Conservation (phyloP, 805 yeast species). For the Wickerhamiella kurtzmanii region DNA sequence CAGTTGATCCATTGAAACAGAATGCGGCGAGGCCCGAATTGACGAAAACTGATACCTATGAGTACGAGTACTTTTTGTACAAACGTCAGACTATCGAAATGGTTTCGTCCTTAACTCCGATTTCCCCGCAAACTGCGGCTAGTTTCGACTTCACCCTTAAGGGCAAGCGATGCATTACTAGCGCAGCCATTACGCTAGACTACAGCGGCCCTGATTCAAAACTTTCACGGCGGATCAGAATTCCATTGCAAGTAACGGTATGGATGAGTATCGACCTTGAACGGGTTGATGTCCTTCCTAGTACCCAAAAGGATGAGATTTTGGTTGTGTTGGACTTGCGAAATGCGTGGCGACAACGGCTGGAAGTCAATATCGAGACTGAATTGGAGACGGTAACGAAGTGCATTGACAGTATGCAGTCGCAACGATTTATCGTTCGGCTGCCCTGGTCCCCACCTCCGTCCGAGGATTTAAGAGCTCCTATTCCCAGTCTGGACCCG, state of each 20-base stretch:
- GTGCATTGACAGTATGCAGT: constrained; percentile 28
- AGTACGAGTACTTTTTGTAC: constrained; percentile 55
- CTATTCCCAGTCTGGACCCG: constrained; percentile 58
- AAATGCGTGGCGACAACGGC: constrained; percentile 58
- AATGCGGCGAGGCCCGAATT: constrained; percentile 34
- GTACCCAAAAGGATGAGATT: constrained; percentile 28
- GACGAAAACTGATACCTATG: constrained; percentile 54
- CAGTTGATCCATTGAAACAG: constrained; percentile 48
- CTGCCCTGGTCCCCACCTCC: constrained; percentile 39
- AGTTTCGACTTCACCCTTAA: constrained; percentile 42
- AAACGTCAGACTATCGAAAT: constrained; percentile 45
- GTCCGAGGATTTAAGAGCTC: constrained; percentile 31
- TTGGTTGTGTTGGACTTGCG: constrained; percentile 62
- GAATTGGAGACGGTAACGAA: constrained; percentile 4
- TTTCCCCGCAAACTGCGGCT: constrained; percentile 30
- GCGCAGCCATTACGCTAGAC: constrained; percentile 50
- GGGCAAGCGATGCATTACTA: constrained; percentile 63
- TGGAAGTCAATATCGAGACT: constrained; percentile 21
- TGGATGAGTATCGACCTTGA: constrained; percentile 61
- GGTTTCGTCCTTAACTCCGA: constrained; percentile 17
- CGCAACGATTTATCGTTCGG: constrained; percentile 58
- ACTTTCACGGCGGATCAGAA: constrained; percentile 37
- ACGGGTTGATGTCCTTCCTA: constrained; percentile 56
- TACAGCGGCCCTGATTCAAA: constrained; percentile 26
- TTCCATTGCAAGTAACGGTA: constrained; percentile 60